Percentiles rank a stretch among this genome's conserved stretches.
Conservation (phyloP, 179 eudicot species). For the Monotropa hypopitys region DNA sequence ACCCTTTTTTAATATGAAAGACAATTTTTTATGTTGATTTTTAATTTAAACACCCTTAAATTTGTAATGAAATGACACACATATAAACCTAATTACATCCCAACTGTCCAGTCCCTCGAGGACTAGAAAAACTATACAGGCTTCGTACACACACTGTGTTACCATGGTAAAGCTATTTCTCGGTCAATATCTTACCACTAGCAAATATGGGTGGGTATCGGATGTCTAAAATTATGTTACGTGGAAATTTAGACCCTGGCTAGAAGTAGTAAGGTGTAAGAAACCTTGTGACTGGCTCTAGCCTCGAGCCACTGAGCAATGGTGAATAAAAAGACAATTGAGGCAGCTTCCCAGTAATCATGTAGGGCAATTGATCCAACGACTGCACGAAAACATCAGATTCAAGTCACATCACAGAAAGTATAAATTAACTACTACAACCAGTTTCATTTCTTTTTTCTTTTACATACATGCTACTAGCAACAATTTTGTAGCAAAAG, state of each 20-base stretch:
- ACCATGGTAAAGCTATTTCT: no score
- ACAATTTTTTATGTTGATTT: not conserved
- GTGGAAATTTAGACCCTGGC: not conserved
- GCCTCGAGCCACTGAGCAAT: conserved; percentile 81
- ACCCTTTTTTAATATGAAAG: no score
- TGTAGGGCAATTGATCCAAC: conserved; percentile 49
- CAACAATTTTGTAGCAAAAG: not conserved
- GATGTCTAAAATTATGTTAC: not conserved
- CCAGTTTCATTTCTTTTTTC: no score
- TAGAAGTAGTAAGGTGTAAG: no score
- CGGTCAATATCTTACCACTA: no score
- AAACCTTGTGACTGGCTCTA: conserved; percentile 74
- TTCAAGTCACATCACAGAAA: not conserved
- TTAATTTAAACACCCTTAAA: not conserved
- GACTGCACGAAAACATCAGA: conserved; percentile 26
- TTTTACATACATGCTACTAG: not conserved
- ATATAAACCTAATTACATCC: no score
- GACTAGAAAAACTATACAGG: no score
- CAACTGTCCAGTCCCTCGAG: no score
- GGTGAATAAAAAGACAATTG: conserved; percentile 70
- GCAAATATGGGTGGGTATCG: not conserved
- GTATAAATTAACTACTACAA: no score
- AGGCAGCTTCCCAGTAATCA: conserved; percentile 72
- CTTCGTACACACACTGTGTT: no score
- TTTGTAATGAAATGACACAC: not conserved